Evolutionary conservation across 805 yeast species (phyloP).

Genomic region (Wickerhamiella galacta): DNA sequence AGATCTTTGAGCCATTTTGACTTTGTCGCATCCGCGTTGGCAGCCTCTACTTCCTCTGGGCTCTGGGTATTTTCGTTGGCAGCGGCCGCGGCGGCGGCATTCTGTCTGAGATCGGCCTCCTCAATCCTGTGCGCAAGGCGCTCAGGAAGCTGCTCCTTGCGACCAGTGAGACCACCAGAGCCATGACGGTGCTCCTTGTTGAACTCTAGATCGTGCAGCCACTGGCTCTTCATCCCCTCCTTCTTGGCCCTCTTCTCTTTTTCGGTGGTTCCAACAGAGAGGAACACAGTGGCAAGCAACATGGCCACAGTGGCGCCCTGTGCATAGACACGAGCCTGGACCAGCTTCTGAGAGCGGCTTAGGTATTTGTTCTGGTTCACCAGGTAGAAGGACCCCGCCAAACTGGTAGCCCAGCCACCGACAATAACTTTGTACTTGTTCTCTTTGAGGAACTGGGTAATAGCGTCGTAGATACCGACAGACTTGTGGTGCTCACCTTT

Average conservation of each 20-base stretch:
- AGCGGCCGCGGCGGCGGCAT: not conserved
- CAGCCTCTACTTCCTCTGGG: not conserved
- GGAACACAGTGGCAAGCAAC: constrained; percentile 31
- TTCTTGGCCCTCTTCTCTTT: constrained; percentile 5
- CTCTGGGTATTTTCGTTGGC: not conserved
- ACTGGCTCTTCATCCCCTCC: constrained; percentile 4
- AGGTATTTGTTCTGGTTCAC: constrained; percentile 61
- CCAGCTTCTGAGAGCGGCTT: constrained; percentile 65
- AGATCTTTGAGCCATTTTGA: not conserved
- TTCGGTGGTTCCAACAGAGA: constrained; percentile 9
- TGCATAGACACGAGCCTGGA: constrained; percentile 85
- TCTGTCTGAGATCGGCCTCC: not conserved
- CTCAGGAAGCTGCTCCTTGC: not conserved
- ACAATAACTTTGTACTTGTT: constrained; percentile 33
- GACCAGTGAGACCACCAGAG: not conserved
- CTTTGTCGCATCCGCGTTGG: not conserved
- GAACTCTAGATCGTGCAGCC: not conserved
- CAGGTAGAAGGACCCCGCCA: constrained; percentile 63
- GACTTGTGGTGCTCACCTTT: constrained; percentile 24
- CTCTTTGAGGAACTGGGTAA: constrained; percentile 2
- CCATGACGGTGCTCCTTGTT: not conserved
- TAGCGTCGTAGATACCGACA: not conserved
- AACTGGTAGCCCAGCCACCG: constrained; percentile 64
- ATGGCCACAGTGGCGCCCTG: constrained; percentile 66
- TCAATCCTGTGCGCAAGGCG: not conserved